These are phyloP conservation scores for Neurospora sp. DNA, from an alignment of 2,329 filamentous ascomycete species.

Conservation along the genomic window DNA sequence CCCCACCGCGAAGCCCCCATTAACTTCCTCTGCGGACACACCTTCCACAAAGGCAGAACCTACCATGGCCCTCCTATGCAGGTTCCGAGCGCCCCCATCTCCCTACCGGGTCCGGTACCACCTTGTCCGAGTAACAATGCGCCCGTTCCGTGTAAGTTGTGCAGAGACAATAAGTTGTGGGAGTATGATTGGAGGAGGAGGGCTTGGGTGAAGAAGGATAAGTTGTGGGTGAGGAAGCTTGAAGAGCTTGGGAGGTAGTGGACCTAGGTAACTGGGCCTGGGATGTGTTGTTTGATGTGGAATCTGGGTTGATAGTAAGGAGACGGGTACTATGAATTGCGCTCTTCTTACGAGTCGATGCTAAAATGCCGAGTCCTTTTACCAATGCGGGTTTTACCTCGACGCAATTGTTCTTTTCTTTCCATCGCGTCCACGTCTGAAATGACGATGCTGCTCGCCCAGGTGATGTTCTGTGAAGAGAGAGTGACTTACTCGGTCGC, in stretches of 20 bases:
- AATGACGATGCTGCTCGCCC: neutral
- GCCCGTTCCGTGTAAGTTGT: neutral
- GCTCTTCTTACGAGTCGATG: neutral
- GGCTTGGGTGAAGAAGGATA: neutral
- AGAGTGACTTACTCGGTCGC: neutral
- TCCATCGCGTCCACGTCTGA: neutral
- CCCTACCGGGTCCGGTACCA: neutral
- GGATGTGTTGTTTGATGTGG: neutral
- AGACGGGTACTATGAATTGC: neutral
- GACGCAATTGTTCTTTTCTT: neutral
- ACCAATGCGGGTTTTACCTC: neutral
- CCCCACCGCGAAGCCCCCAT: neutral
- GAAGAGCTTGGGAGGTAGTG: neutral
- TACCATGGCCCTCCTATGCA: neutral
- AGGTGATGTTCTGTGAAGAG: neutral
- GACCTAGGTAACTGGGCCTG: neutral
- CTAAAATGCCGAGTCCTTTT: neutral
- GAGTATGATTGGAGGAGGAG: neutral
- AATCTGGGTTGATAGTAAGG: neutral
- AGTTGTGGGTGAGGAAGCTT: neutral
- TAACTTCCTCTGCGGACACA: neutral
- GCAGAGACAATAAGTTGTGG: neutral
- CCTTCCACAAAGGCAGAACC: neutral
- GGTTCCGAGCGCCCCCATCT: neutral
- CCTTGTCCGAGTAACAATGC: neutral